Base-by-base conservation (phyloP, 1,284 basidiomycete genomes). In the Ustilago tritici region DNA sequence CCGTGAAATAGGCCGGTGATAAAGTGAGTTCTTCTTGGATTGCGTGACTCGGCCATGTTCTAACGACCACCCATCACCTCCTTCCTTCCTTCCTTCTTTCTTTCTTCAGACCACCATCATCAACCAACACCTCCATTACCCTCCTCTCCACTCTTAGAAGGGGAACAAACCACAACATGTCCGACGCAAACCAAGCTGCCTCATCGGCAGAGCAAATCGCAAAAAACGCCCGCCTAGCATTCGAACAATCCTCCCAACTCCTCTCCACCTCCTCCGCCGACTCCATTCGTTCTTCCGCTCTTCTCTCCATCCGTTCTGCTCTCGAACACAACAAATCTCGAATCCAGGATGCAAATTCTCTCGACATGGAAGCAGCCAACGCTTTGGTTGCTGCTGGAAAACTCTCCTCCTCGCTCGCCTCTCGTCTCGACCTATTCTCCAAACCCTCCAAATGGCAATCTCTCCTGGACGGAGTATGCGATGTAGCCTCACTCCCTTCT, bases 401-500 rank as follows among this genome's bases (percentile, higher is more conserved):
- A 47, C 93, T 99, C 87, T 93, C 94, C 0, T 87, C 89, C 2
- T 91, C 95, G 1, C 88, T 99, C 55, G 88, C 96, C 17, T 93
- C 92, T 55, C 91, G 97, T 14, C 89, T 99, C 19, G 95, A 98
- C 85, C 90, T 99, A 12, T 90, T 90, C 63, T 91, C 90, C 64
- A 87, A 86, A 40, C 89, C 92, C 14, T 93, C 94, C 78, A 99
- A 99, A 87, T 99, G 94, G 93, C 92, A 94, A 49, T 90, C 92
- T 0, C 96, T 98, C 92, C 89, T 99, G 5, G 91, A 94, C 74
- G 96, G 96, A 17, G 90, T 99, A 46, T 86, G 89, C 11, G 95
- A 98, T 81, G 95, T 99, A 8, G 94, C 93, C 7, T 86, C 88
- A 4, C 90, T 99, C 11, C 91, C 92, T 0, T 93, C 95, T 84